phyloP scores from a whole-genome alignment of 768 basidiomycete species.

The Leccinum uliginosum region DNA sequence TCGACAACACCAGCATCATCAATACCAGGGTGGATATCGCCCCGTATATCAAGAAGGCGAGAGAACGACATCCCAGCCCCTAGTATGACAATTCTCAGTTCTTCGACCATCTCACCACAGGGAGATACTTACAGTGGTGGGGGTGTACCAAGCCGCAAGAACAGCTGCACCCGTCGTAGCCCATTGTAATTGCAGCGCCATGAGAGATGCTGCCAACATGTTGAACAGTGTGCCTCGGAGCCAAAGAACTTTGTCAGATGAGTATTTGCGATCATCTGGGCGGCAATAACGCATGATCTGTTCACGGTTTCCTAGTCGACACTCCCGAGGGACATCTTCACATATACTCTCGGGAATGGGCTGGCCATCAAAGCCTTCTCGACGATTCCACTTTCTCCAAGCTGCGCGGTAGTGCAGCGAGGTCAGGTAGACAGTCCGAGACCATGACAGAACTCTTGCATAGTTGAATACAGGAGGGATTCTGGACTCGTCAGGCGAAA shows the following conservation, averaged over 20 bases:
- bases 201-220: conserved; percentile 27
- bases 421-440: conserved; percentile 10
- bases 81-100: background rate
- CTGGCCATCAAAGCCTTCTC: background rate
- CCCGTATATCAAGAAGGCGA: conserved; percentile 30
- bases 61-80: conserved; percentile 35
- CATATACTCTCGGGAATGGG: background rate
- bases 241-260: conserved; percentile 8
- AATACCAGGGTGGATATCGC: conserved; percentile 26
- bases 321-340: conserved; percentile 3
- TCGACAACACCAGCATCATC: conserved; percentile 29
- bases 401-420: conserved; percentile 18
- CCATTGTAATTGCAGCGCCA: conserved; percentile 33
- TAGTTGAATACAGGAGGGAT: conserved; percentile 20
- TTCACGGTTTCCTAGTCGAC: conserved; percentile 16
- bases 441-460: conserved; percentile 22
- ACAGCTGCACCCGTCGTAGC: conserved; percentile 15
- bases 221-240: conserved; percentile 20
- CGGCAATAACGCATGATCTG: conserved; percentile 19
- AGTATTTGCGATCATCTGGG: background rate
- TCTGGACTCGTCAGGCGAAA: conserved; percentile 18
- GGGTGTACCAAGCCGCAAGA: conserved; percentile 17
- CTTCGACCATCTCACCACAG: background rate
- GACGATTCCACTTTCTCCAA: conserved; percentile 2
- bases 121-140: conserved; percentile 22